Conservation (phyloP, 2,329 filamentous ascomycete species). For the Didymella lethalis region DNA sequence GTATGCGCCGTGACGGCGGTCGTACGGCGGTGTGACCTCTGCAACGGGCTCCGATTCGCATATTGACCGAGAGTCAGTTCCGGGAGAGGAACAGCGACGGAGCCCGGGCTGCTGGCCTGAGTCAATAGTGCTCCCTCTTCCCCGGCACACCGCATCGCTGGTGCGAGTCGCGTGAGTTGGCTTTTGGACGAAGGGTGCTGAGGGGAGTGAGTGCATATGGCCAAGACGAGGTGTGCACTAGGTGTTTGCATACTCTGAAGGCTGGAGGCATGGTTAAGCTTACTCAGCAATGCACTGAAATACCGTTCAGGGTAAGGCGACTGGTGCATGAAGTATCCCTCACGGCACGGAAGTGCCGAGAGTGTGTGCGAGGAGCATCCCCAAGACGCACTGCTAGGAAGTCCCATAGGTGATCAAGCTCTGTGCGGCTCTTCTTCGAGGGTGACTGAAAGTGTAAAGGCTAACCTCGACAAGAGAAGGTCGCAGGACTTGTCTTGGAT, state of each 20-base stretch:
- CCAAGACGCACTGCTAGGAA: too few relatives aligned
- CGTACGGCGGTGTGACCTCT: conserved; percentile 3
- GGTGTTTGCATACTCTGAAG: neutral
- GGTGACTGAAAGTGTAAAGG: neutral
- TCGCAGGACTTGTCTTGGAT: neutral
- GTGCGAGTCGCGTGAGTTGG: neutral
- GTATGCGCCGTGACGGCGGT: neutral
- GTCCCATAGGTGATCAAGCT: too few relatives aligned
- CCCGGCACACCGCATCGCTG: conserved; percentile 5
- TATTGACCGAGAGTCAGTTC: neutral
- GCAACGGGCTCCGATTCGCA: neutral
- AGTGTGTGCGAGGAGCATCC: too few relatives aligned
- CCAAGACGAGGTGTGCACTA: neutral
- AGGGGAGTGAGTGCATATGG: neutral
- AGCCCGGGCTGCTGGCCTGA: neutral
- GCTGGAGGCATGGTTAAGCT: neutral
- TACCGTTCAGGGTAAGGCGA: too few relatives aligned
- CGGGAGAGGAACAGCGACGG: too few relatives aligned
- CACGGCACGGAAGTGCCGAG: too few relatives aligned
- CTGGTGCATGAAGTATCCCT: neutral
- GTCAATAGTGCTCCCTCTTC: conserved; percentile 8
- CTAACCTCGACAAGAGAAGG: neutral
- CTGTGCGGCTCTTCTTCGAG: too few relatives aligned
- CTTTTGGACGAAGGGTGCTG: neutral
- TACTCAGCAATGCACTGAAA: neutral